These are phyloP conservation scores for Penicillium psychrosexuale DNA, from an alignment of 2,329 filamentous ascomycete species.

Conservation along the genomic window DNA sequence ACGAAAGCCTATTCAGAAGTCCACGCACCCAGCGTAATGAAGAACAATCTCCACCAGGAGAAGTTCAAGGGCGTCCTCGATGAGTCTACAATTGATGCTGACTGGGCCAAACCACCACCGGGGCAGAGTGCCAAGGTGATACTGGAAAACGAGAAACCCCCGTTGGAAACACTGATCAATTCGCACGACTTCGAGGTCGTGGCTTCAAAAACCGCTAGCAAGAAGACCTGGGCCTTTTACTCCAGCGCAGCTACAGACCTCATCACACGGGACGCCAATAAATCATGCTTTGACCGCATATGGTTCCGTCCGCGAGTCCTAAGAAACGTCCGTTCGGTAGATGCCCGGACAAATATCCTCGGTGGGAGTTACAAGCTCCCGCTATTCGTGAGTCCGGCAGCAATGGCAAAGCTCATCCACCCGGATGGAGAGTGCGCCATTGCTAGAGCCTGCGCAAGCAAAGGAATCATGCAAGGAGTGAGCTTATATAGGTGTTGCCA, in stretches of 20 bases:
- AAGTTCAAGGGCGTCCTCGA: slow-evolving; percentile 53
- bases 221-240: slow-evolving; percentile 69
- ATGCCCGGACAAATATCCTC: slow-evolving; percentile 54
- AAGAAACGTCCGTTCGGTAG: slow-evolving; percentile 54
- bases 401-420: slow-evolving; percentile 63
- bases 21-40: slow-evolving; percentile 48
- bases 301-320: slow-evolving; percentile 59
- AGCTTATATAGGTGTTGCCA: slow-evolving; percentile 9
- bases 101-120: slow-evolving; percentile 46
- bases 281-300: slow-evolving; percentile 54
- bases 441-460: slow-evolving; percentile 50
- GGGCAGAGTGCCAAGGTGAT: slow-evolving; percentile 28
- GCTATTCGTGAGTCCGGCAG: slow-evolving; percentile 63
- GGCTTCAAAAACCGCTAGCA: slow-evolving; percentile 54
- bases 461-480: slow-evolving; percentile 57
- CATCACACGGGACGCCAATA: slow-evolving; percentile 57
- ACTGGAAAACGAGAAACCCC: slow-evolving; percentile 45
- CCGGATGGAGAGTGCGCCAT: slow-evolving; percentile 62
- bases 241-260: slow-evolving; percentile 64
- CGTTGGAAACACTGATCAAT: slow-evolving; percentile 56
- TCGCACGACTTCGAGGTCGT: slow-evolving; percentile 60
- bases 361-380: slow-evolving; percentile 54
- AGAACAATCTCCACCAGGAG: slow-evolving; percentile 41
- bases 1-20: slow-evolving; percentile 46
- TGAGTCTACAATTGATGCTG: slow-evolving; percentile 46